Conservation (phyloP, 1,284 basidiomycete species). For the Rhodotorula sp. region DNA sequence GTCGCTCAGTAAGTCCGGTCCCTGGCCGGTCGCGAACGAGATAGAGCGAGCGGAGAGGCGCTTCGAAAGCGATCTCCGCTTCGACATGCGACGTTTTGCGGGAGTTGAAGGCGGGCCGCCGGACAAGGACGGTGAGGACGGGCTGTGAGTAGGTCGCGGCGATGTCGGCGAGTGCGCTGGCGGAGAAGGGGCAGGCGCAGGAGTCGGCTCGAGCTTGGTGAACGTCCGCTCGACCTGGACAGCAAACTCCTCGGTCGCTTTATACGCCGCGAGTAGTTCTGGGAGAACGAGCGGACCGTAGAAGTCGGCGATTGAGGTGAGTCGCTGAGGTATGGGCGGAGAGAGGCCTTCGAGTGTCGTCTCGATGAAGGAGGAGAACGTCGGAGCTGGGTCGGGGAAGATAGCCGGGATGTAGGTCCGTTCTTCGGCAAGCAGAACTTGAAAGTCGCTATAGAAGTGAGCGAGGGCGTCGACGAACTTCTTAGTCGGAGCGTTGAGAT, state of each 20-base stretch:
- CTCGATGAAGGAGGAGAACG: conserved; percentile 74
- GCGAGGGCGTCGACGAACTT: conserved; percentile 67
- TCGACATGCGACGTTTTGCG: conserved; percentile 57
- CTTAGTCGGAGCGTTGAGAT: conserved; percentile 55
- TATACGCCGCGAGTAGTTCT: conserved; percentile 68
- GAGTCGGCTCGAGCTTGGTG: conserved; percentile 39
- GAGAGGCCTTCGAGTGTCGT: conserved; percentile 71
- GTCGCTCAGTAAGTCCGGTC: conserved; percentile 18
- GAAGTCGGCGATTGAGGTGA: conserved; percentile 64
- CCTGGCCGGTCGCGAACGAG: conserved; percentile 20
- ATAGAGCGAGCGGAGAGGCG: conserved; percentile 47
- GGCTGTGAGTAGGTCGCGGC: conserved; percentile 54
- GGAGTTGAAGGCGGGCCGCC: conserved; percentile 44
- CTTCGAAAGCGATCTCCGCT: conserved; percentile 66
- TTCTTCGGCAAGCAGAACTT: conserved; percentile 67
- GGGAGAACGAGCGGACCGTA: conserved; percentile 64
- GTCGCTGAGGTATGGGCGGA: conserved; percentile 73
- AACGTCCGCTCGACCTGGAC: conserved; percentile 67
- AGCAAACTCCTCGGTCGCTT: conserved; percentile 76
- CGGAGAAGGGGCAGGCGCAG: background rate
- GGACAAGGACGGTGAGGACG: conserved; percentile 38
- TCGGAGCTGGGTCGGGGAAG: conserved; percentile 71
- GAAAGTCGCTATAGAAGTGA: conserved; percentile 68
- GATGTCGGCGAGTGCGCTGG: conserved; percentile 4
- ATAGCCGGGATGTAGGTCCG: conserved; percentile 71